Evolutionary conservation across 257 asterid genomes (phyloP).

Genomic region (Rehmannia glutinosa): DNA sequence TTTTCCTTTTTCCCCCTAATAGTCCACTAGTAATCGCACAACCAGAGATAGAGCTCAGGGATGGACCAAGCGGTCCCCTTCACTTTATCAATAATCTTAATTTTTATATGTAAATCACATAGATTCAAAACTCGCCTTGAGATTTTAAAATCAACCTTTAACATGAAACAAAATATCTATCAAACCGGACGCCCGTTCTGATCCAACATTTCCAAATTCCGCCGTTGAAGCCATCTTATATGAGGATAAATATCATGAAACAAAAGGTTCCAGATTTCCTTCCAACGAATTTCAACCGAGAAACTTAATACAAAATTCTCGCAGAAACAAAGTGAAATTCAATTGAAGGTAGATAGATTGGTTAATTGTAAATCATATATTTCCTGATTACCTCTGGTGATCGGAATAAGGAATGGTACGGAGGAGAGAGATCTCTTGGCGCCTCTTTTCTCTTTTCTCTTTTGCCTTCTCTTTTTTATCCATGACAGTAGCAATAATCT

Average conservation of each 20-base stretch:
- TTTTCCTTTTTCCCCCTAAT: too few relatives aligned
- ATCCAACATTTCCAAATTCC: background rate
- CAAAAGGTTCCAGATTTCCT: too few relatives aligned
- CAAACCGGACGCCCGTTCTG: background rate
- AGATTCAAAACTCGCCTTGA: too few relatives aligned
- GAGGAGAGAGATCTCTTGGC: constrained; percentile 87
- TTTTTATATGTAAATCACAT: too few relatives aligned
- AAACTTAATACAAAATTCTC: background rate
- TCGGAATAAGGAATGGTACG: constrained; percentile 96
- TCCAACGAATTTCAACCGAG: background rate
- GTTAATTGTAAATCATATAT: background rate
- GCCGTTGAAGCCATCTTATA: background rate
- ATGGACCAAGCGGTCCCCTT: too few relatives aligned
- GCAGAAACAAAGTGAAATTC: background rate
- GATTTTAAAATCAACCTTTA: too few relatives aligned
- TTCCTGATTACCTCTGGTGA: constrained; percentile 60
- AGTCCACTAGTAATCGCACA: too few relatives aligned
- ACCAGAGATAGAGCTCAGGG: too few relatives aligned
- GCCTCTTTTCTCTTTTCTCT: constrained; percentile 88
- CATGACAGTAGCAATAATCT: constrained; percentile 23
- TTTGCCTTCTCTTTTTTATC: constrained; percentile 69
- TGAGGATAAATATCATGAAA: background rate
- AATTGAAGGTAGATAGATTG: background rate
- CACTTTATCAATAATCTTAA: too few relatives aligned
- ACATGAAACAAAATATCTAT: background rate